Conservation (phyloP, 108 stramenopile species). For the Epithemia pelagica region DNA sequence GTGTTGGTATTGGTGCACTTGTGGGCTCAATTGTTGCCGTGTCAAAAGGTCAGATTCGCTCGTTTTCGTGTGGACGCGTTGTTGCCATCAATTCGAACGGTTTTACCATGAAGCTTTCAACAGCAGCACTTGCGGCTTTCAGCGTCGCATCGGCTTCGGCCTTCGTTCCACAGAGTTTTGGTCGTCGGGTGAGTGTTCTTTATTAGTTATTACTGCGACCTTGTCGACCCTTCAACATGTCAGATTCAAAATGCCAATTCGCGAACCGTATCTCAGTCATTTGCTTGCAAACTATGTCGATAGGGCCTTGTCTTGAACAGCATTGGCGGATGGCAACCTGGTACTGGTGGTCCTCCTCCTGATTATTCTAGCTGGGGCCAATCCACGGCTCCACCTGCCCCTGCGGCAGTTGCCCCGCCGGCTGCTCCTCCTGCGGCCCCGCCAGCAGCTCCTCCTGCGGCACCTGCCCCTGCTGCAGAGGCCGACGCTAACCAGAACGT, state of each 20-base stretch:
- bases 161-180: neutral
- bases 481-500: conserved; percentile 38
- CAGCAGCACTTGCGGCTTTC: neutral
- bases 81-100: no score
- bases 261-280: neutral
- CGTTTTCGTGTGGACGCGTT: no score
- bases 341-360: neutral
- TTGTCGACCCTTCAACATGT: neutral
- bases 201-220: neutral
- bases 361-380: neutral
- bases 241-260: neutral
- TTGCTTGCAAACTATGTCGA: neutral
- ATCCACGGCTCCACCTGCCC: neutral
- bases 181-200: conserved; percentile 1
- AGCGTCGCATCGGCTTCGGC: neutral
- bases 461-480: neutral
- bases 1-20: no score
- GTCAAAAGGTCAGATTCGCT: no score
- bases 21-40: no score
- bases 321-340: conserved; percentile 1
- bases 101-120: conserved; percentile 5
- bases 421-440: conserved; percentile 19
- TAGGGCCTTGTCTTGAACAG: neutral
- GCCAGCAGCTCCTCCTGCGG: conserved; percentile 13
- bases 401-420: neutral